phyloP scores from a whole-genome alignment of 148 eudicot species.

The Fagopyrum homotropicum region DNA sequence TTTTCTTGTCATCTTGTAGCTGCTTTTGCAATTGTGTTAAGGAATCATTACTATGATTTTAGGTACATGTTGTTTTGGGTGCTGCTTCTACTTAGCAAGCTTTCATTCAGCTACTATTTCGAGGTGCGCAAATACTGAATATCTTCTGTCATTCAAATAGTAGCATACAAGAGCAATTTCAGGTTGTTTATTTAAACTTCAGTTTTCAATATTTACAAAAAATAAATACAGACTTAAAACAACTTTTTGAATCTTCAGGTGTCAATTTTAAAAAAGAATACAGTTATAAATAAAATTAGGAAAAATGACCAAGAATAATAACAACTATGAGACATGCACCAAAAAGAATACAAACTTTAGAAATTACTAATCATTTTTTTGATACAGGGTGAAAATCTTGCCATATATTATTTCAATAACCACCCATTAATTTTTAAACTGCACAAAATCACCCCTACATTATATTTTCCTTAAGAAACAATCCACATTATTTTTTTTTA shows the following conservation, averaged over 20 bases:
- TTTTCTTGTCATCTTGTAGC: constrained; percentile 12
- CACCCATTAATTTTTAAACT: no score
- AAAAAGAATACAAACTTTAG: no score
- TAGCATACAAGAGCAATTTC: neutral
- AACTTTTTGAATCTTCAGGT: constrained; percentile 1
- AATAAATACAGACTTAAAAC: neutral
- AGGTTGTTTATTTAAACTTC: no score
- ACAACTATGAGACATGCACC: no score
- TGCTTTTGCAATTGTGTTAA: neutral
- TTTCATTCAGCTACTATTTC: constrained; percentile 84
- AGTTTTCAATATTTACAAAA: no score
- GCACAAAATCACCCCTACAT: no score
- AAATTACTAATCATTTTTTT: no score
- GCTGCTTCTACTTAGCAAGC: constrained; percentile 75
- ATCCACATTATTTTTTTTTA: no score
- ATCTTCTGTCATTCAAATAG: neutral
- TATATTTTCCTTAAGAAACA: no score
- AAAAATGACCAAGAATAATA: no score
- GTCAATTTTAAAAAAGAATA: neutral
- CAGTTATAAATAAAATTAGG: neutral
- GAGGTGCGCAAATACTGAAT: constrained; percentile 43
- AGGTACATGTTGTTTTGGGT: constrained; percentile 94
- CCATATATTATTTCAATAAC: no score
- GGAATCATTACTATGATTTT: neutral
- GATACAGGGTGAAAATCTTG: no score